Conservation (phyloP, 2,329 filamentous ascomycete species). For the Colletotrichum sp. region DNA sequence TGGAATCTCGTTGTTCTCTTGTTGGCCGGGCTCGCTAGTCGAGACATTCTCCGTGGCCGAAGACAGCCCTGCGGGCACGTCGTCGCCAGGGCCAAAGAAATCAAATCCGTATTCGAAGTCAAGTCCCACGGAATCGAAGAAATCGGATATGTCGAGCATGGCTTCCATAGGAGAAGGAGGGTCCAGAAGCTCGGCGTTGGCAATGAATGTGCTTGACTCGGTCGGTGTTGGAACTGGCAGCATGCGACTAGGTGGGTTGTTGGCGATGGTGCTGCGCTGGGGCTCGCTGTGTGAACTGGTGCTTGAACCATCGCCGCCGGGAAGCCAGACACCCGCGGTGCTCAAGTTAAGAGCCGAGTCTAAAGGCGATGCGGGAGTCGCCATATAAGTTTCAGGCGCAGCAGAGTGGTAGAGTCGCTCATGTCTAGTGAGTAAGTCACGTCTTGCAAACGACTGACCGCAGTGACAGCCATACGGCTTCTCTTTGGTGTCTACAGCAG, state of each 20-base stretch:
- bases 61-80: neutral
- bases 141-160: neutral
- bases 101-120: neutral
- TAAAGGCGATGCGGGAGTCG: neutral
- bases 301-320: neutral
- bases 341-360: neutral
- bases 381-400: neutral
- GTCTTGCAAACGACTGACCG: neutral
- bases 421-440: neutral
- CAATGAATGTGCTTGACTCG: neutral
- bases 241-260: neutral
- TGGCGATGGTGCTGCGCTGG: neutral
- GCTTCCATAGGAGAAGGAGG: neutral
- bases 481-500: neutral
- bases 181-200: neutral
- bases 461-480: slow-evolving; percentile 1
- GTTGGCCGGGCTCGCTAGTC: neutral
- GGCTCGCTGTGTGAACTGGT: neutral
- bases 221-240: neutral
- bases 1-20: neutral
- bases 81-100: neutral
- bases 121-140: neutral
- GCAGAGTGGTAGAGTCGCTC: neutral
- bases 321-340: neutral
- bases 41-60: neutral